These are phyloP conservation scores for Leccinellum rugosiceps DNA, from an alignment of 768 basidiomycete genomes.

Conservation along the genomic window DNA sequence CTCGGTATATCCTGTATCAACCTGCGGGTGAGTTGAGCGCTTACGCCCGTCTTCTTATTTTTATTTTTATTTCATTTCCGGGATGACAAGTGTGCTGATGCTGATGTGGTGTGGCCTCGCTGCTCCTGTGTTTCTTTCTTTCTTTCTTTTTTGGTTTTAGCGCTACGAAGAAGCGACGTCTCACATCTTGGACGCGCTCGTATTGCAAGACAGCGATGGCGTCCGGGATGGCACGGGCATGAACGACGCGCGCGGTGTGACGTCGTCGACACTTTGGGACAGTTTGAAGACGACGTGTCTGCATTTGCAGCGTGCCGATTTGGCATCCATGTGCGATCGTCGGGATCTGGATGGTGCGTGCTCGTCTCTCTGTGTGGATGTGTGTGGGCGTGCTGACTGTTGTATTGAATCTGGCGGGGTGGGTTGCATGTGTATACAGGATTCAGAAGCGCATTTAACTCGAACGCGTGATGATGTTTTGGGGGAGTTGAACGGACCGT, in stretches of 20 bases:
- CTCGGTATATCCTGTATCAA: slow-evolving; percentile 91
- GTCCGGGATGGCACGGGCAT: slow-evolving; percentile 42
- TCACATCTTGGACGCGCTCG: slow-evolving; percentile 84
- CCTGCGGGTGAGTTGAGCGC: slow-evolving; percentile 53
- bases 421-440: slow-evolving; percentile 1
- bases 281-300: slow-evolving; percentile 80
- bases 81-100: neutral
- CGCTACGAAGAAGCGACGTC: slow-evolving; percentile 84
- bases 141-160: slow-evolving; percentile 36
- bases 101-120: neutral
- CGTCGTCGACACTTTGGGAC: slow-evolving; percentile 81
- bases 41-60: neutral
- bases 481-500: neutral
- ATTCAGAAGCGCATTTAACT: slow-evolving; percentile 13
- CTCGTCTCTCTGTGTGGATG: neutral
- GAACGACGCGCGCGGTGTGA: slow-evolving; percentile 64
- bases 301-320: slow-evolving; percentile 74
- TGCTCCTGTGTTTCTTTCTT: neutral
- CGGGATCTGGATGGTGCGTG: slow-evolving; percentile 64
- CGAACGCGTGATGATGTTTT: neutral
- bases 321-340: slow-evolving; percentile 69
- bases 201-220: slow-evolving; percentile 84
- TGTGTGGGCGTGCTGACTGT: neutral
- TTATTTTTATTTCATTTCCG: neutral
- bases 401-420: neutral